Conservation (phyloP, 306 rosid species). For the Datisca glomerata region DNA sequence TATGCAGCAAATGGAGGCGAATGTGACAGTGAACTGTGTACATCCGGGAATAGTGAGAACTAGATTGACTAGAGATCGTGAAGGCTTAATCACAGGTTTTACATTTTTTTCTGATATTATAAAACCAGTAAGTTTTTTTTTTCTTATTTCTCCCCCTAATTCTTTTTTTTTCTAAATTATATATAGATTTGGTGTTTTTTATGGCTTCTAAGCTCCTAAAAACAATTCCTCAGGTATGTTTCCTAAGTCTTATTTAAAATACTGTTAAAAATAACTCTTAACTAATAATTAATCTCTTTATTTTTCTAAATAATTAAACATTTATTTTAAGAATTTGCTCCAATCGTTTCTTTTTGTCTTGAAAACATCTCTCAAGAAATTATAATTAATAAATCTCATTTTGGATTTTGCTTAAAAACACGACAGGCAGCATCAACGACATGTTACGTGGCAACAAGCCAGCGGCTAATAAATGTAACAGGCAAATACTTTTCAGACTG, state of each 20-base stretch:
- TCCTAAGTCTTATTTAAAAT: too few relatives aligned
- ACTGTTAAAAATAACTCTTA: too few relatives aligned
- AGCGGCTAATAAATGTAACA: slow-evolving; percentile 33
- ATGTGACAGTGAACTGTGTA: slow-evolving; percentile 77
- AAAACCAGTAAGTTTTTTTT: background rate
- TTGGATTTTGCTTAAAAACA: background rate
- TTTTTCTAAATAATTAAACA: too few relatives aligned
- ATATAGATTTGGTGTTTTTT: slow-evolving; percentile 73
- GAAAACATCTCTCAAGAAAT: too few relatives aligned
- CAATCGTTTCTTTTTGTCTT: too few relatives aligned
- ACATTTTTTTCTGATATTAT: background rate
- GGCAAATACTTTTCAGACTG: slow-evolving; percentile 85
- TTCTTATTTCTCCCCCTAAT: background rate
- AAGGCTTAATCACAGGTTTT: slow-evolving; percentile 68
- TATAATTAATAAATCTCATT: too few relatives aligned
- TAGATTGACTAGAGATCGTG: slow-evolving; percentile 90
- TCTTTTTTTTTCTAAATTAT: background rate
- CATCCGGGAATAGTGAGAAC: slow-evolving; percentile 91
- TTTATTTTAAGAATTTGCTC: too few relatives aligned
- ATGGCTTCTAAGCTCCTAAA: slow-evolving; percentile 74
- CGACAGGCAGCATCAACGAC: slow-evolving; percentile 85
- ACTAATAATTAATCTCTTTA: too few relatives aligned
- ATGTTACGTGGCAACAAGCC: slow-evolving; percentile 78
- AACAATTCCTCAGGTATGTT: slow-evolving; percentile 76
- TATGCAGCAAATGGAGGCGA: slow-evolving; percentile 66